Conservation (phyloP, 441 rosid genomes). For the Viola pubescens region DNA sequence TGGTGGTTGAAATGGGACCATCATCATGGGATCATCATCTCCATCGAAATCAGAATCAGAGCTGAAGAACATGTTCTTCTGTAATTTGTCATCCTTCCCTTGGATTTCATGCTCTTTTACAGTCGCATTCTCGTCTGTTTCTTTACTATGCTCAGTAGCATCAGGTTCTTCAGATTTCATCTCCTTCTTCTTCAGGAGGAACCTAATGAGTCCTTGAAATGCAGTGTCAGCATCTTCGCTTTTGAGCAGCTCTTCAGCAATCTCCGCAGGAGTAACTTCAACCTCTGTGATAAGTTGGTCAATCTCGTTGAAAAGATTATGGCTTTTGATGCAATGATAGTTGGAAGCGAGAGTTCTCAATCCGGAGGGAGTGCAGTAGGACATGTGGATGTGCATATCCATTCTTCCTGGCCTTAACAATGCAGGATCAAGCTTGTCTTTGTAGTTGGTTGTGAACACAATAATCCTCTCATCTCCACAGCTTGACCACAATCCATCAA, state of each 20-base stretch:
- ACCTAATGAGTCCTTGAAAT: slow-evolving; percentile 22
- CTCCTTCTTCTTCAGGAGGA: slow-evolving; percentile 17
- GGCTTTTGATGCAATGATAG: slow-evolving; percentile 19
- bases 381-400: slow-evolving; percentile 59
- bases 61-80: too few species aligned
- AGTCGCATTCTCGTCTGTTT: too few species aligned
- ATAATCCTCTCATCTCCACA: slow-evolving; percentile 51
- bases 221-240: slow-evolving; percentile 20
- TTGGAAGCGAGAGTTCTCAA: slow-evolving; percentile 36
- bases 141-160: too few species aligned
- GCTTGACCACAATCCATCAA: slow-evolving; percentile 71
- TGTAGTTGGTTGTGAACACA: slow-evolving; percentile 59
- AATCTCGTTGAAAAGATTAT: slow-evolving; percentile 13
- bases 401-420: slow-evolving; percentile 57
- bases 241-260: slow-evolving; percentile 33
- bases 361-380: slow-evolving; percentile 44
- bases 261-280: slow-evolving; percentile 32
- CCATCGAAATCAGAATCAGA: too few species aligned
- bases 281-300: slow-evolving; percentile 20
- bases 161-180: neutral
- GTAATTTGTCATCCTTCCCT: too few species aligned
- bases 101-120: too few species aligned
- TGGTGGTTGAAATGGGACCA: neutral
- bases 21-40: too few species aligned
- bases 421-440: slow-evolving; percentile 53